Evolutionary conservation across 345 rosid species (phyloP).

Genomic region (Citrus inodora): DNA sequence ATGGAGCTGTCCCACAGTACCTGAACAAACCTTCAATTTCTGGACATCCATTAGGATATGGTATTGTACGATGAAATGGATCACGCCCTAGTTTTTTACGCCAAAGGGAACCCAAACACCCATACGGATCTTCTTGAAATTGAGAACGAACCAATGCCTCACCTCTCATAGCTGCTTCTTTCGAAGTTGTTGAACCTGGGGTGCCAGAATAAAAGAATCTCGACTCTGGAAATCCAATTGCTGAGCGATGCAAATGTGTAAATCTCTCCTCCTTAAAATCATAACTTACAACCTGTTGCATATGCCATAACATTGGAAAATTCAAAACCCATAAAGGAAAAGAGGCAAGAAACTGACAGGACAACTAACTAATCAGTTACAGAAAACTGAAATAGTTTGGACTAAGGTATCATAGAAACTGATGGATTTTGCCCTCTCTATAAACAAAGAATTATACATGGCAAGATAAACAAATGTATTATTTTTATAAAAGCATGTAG

Average conservation of each 20-base stretch:
- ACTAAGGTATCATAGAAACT: not conserved
- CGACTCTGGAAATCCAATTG: slow-evolving; percentile 75
- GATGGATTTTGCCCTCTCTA: not conserved
- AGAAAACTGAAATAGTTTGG: not conserved
- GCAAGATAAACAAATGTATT: not conserved
- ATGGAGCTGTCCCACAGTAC: slow-evolving; percentile 75
- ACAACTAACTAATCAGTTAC: not conserved
- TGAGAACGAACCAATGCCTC: slow-evolving; percentile 82
- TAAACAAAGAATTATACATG: not conserved
- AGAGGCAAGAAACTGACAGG: not conserved
- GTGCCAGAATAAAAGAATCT: slow-evolving; percentile 78
- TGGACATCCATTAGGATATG: slow-evolving; percentile 90
- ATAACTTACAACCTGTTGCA: slow-evolving; percentile 78
- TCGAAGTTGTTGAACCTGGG: slow-evolving; percentile 54
- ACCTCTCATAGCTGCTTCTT: slow-evolving; percentile 72
- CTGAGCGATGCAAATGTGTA: slow-evolving; percentile 71
- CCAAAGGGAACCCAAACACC: slow-evolving; percentile 73
- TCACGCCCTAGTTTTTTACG: slow-evolving; percentile 86
- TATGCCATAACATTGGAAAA: not conserved
- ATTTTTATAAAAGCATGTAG: not conserved
- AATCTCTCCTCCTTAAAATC: slow-evolving; percentile 91
- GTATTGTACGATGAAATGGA: slow-evolving; percentile 88
- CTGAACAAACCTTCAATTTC: slow-evolving; percentile 73
- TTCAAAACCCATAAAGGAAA: not conserved
- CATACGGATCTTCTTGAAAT: slow-evolving; percentile 83